These are phyloP conservation scores for Penicillium sp. DNA, from an alignment of 2,329 filamentous ascomycete species.

Conservation along the genomic window DNA sequence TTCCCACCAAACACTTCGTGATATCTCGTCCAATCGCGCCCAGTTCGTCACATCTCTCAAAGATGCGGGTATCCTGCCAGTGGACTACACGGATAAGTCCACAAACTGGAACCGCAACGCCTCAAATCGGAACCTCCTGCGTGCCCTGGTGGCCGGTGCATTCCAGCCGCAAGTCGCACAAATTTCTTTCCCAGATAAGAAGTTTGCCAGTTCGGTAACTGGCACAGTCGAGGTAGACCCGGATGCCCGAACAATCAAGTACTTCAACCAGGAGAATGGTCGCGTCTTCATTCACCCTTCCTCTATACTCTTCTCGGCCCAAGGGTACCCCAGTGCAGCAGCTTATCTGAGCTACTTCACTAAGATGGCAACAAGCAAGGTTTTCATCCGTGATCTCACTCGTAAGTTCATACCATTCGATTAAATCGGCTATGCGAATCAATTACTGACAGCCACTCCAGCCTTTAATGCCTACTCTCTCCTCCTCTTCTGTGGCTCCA, in stretches of 20 bases:
- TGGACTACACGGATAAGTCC: slow-evolving; percentile 49
- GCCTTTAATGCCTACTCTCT: slow-evolving; percentile 87
- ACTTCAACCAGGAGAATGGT: slow-evolving; percentile 82
- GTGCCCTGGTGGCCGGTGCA: slow-evolving; percentile 72
- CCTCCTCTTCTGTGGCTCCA: slow-evolving; percentile 83
- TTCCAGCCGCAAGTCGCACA: slow-evolving; percentile 86
- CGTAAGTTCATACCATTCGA: slow-evolving; percentile 60
- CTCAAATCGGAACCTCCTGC: slow-evolving; percentile 58
- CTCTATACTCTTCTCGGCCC: slow-evolving; percentile 82
- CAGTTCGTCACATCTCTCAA: slow-evolving; percentile 86
- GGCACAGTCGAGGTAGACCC: slow-evolving; percentile 93
- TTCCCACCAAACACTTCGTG: slow-evolving; percentile 78
- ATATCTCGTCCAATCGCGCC: slow-evolving; percentile 82
- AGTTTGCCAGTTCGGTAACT: slow-evolving; percentile 83
- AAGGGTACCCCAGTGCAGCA: slow-evolving; percentile 74
- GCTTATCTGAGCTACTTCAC: slow-evolving; percentile 87
- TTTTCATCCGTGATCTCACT: slow-evolving; percentile 88
- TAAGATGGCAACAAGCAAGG: slow-evolving; percentile 88
- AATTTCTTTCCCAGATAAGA: slow-evolving; percentile 94
- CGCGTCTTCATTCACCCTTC: slow-evolving; percentile 92
- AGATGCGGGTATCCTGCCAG: slow-evolving; percentile 77
- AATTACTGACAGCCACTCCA: slow-evolving; percentile 17
- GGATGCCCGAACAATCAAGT: slow-evolving; percentile 89
- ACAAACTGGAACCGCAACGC: slow-evolving; percentile 36
- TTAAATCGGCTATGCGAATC: slow-evolving; percentile 1